Evolutionary conservation across 306 rosid genomes (phyloP).

Genomic region (Herpetospermum pedunculosum): DNA sequence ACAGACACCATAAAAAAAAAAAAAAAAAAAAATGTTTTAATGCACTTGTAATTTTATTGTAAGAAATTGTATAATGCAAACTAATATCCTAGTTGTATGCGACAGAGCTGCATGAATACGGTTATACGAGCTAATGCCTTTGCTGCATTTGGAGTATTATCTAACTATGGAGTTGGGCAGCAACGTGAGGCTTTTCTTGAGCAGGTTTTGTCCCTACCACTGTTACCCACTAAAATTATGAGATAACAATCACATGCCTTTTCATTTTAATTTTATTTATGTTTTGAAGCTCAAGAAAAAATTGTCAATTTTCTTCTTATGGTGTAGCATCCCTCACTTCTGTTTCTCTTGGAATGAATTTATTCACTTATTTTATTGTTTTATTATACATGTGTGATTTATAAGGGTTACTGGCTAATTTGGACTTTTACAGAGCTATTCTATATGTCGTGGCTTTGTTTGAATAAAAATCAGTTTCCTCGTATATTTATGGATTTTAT

Average conservation of each 20-base stretch:
- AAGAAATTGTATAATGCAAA: background rate
- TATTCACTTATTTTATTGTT: background rate
- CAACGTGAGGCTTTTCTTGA: constrained; percentile 74
- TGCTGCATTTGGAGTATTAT: constrained; percentile 81
- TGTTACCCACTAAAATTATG: background rate
- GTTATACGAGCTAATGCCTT: constrained; percentile 87
- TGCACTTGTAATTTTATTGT: background rate
- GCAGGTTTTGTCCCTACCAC: constrained; percentile 47
- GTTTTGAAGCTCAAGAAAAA: background rate
- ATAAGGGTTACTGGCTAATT: background rate
- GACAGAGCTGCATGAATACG: constrained; percentile 52
- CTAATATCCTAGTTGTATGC: constrained; percentile 8
- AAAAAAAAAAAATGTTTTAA: background rate
- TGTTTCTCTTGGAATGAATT: background rate
- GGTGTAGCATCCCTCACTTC: background rate
- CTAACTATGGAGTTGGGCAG: constrained; percentile 53
- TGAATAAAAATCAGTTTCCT: background rate
- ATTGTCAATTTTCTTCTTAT: background rate
- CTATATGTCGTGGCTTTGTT: background rate
- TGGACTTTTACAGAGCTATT: background rate
- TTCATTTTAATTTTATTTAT: background rate
- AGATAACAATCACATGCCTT: background rate
- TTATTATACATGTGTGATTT: background rate
- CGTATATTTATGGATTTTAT: background rate
- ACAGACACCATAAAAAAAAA: no score